Conservation (phyloP, 2,329 filamentous ascomycete species). For the Fusarium praegraminearum region DNA sequence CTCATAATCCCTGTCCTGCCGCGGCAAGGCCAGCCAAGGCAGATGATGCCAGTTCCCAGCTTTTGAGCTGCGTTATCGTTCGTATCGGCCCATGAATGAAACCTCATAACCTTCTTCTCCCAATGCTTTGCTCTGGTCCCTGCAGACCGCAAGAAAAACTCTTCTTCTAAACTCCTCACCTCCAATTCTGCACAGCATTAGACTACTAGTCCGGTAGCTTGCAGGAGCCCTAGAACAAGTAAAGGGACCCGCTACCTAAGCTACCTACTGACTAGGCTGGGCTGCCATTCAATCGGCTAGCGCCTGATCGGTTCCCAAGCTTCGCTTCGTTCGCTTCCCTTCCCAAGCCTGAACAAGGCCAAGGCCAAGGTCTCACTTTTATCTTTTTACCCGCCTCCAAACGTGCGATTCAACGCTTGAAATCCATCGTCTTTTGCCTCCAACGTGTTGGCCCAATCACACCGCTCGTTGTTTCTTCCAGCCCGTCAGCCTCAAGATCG, state of each 20-base stretch:
- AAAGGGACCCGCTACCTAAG: constrained; percentile 35
- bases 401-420: constrained; percentile 36
- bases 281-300: constrained; percentile 39
- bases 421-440: constrained; percentile 24
- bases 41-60: constrained; percentile 24
- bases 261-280: not conserved
- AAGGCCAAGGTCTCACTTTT: constrained; percentile 9
- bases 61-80: constrained; percentile 13
- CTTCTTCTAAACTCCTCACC: constrained; percentile 16
- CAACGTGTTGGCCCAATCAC: constrained; percentile 46
- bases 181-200: constrained; percentile 51
- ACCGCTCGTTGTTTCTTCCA: constrained; percentile 31
- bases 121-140: constrained; percentile 14
- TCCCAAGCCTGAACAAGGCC: not conserved
- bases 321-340: constrained; percentile 33
- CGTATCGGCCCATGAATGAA: constrained; percentile 28
- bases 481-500: constrained; percentile 41
- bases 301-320: constrained; percentile 32
- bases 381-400: constrained; percentile 42
- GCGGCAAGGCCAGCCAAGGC: constrained; percentile 6
- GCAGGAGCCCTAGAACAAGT: constrained; percentile 43
- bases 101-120: constrained; percentile 27
- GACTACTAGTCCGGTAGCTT: constrained; percentile 49
- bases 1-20: constrained; percentile 33
- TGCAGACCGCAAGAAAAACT: constrained; percentile 26